These are phyloP conservation scores for Penicillium sp. DNA, from an alignment of 2,329 filamentous ascomycete genomes.

Conservation along the genomic window DNA sequence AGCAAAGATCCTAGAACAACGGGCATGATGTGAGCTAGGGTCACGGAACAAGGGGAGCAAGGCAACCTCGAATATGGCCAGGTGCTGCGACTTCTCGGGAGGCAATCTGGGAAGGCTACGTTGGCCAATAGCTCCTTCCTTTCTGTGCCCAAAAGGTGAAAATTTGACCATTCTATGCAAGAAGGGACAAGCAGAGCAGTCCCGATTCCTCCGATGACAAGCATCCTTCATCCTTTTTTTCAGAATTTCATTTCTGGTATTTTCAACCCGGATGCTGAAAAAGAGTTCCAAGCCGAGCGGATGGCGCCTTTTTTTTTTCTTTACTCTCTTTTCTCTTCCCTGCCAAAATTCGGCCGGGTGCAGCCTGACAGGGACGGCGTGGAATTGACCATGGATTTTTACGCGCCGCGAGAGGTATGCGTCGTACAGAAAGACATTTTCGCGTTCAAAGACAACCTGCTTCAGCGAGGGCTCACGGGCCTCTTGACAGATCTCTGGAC, in stretches of 20 bases:
- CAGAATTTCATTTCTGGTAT: background rate
- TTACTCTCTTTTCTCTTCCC: conserved; percentile 7
- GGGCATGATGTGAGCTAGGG: conserved; percentile 19
- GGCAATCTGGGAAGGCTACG: background rate
- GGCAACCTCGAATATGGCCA: conserved; percentile 17
- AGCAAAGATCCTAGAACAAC: conserved; percentile 26
- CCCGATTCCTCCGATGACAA: conserved; percentile 8
- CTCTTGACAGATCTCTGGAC: conserved; percentile 1
- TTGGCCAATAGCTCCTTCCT: conserved; percentile 12
- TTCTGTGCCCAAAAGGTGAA: conserved; percentile 12
- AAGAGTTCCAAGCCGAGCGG: conserved; percentile 8
- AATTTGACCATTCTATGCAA: conserved; percentile 6
- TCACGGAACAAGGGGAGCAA: conserved; percentile 15
- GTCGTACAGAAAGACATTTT: conserved; percentile 10
- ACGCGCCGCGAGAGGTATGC: conserved; percentile 7
- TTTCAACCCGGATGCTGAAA: conserved; percentile 1
- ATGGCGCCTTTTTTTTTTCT: background rate
- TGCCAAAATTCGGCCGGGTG: conserved; percentile 23
- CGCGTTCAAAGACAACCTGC: background rate
- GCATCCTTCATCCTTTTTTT: background rate
- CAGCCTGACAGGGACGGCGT: conserved; percentile 17
- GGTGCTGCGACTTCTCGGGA: conserved; percentile 5
- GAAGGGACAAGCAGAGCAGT: background rate
- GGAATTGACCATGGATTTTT: conserved; percentile 13
- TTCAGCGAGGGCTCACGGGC: background rate